Conservation (phyloP, 257 asterid species). For the Echites panduratus region DNA sequence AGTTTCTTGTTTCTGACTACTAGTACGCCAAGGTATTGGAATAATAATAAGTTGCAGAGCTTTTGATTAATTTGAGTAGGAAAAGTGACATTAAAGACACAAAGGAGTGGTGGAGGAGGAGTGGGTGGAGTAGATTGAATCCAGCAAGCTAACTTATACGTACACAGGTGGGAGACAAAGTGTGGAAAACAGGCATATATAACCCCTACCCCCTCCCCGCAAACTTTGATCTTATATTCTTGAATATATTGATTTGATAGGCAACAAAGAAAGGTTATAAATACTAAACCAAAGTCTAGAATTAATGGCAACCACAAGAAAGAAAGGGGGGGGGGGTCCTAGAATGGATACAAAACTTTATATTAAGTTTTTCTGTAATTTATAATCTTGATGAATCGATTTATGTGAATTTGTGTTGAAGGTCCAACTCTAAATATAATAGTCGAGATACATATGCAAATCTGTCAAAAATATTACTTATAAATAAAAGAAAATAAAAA, state of each 20-base stretch:
- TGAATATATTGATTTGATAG: constrained; percentile 6
- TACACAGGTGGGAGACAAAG: constrained; percentile 1
- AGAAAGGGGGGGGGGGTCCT: too few relatives aligned
- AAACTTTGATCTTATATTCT: not conserved
- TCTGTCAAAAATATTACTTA: too few relatives aligned
- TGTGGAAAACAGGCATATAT: not conserved
- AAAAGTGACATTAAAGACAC: not conserved
- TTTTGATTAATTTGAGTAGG: too few relatives aligned
- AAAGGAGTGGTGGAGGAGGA: not conserved
- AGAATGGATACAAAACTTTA: too few relatives aligned
- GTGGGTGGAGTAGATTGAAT: not conserved
- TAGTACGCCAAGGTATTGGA: not conserved
- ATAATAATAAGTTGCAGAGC: not conserved
- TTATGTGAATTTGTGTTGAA: too few relatives aligned
- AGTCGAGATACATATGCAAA: too few relatives aligned
- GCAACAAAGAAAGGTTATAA: not conserved
- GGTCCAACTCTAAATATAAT: too few relatives aligned
- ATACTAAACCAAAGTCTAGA: not conserved
- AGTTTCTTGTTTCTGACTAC: too few relatives aligned
- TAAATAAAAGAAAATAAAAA: too few relatives aligned
- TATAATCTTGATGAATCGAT: too few relatives aligned
- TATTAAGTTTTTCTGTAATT: too few relatives aligned
- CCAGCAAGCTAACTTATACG: not conserved
- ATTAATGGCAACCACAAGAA: constrained; percentile 2
- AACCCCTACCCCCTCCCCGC: too few relatives aligned